Percentiles rank a stretch among this genome's conserved stretches.
Conservation (phyloP, 129 eudicot genomes). For the Arctium lappa region DNA sequence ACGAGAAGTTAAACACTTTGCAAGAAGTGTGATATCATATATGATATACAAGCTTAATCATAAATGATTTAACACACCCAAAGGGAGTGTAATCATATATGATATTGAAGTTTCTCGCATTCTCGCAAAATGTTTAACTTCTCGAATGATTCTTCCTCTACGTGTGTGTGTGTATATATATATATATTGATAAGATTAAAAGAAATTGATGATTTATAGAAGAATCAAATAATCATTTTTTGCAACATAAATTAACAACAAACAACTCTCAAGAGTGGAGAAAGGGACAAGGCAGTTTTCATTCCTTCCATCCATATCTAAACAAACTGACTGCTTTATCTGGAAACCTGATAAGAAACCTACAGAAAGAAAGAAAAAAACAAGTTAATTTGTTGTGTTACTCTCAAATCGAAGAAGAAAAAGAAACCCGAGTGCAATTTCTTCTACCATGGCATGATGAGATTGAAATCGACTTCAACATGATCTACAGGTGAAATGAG, state of each 20-base stretch:
- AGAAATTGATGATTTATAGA: background rate
- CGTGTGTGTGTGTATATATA: no score
- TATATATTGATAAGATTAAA: background rate
- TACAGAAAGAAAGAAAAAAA: background rate
- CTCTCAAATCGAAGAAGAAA: background rate
- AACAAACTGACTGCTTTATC: conserved; percentile 3
- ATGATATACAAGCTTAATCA: no score
- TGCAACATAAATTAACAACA: conserved; percentile 15
- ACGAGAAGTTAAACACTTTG: no score
- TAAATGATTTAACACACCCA: no score
- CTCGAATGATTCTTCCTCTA: no score
- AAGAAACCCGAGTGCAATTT: background rate
- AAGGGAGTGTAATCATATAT: no score
- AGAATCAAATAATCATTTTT: background rate
- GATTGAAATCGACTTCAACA: background rate
- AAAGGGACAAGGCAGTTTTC: background rate
- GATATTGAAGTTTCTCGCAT: no score
- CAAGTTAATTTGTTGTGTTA: background rate
- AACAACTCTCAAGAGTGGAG: background rate
- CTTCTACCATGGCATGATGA: background rate
- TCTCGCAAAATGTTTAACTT: no score
- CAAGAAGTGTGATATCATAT: no score
- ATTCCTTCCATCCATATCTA: conserved; percentile 21
- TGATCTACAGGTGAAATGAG: background rate
- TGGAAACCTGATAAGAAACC: conserved; percentile 17